Percentiles rank a stretch among this genome's conserved stretches.
Conservation (phyloP, 192 early-diverging fungal species). For the Nowakowskiella sp. region DNA sequence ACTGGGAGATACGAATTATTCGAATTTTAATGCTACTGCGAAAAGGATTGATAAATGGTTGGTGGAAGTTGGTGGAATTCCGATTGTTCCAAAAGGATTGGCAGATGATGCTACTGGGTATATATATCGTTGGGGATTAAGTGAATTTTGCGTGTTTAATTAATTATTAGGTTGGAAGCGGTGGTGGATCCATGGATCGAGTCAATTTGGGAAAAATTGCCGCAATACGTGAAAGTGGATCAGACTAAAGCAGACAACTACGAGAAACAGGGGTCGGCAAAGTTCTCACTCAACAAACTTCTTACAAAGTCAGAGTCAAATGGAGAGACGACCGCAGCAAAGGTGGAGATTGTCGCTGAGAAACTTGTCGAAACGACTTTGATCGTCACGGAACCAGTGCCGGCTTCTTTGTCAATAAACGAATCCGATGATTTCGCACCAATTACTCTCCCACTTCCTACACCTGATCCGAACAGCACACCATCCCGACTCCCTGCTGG, state of each 20-base stretch:
- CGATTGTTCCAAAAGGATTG: constrained; percentile 69
- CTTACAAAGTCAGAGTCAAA: too few species aligned
- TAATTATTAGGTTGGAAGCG: constrained; percentile 58
- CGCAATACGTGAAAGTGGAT: constrained; percentile 38
- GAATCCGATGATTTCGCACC: too few species aligned
- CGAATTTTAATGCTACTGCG: constrained; percentile 83
- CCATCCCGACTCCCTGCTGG: too few species aligned
- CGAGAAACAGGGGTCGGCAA: constrained; percentile 9
- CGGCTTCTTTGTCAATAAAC: too few species aligned
- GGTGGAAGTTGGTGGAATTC: constrained; percentile 60
- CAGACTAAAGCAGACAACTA: constrained; percentile 18
- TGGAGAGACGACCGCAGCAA: too few species aligned
- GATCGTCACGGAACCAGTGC: too few species aligned
- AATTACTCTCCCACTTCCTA: too few species aligned
- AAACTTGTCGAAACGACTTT: too few species aligned
- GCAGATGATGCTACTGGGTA: constrained; percentile 90
- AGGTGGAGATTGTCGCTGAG: too few species aligned
- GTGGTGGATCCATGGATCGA: constrained; percentile 89
- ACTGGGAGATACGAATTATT: constrained; percentile 91
- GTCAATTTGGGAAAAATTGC: constrained; percentile 67
- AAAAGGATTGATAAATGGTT: constrained; percentile 72
- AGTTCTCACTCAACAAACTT: too few species aligned
- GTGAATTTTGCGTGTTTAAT: neutral
- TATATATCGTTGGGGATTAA: neutral
- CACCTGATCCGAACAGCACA: too few species aligned